Conservation (phyloP, 352 stramenopile genomes). For the Globisporangium mamillatum region DNA sequence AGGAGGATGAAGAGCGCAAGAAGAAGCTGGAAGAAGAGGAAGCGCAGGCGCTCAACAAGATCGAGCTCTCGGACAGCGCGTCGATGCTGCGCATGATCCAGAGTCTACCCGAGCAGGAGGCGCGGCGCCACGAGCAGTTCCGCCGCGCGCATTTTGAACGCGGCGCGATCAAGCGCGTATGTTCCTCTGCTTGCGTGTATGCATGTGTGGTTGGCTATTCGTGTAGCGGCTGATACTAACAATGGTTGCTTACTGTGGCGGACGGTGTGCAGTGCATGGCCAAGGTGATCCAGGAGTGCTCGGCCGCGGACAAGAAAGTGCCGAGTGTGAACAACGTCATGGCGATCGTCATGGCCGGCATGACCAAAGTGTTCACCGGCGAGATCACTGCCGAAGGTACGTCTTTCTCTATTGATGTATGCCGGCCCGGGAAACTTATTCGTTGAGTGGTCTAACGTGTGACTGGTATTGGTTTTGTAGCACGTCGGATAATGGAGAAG, state of each 20-base stretch:
- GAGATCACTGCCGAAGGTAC: constrained; percentile 76
- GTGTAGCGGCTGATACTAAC: background rate
- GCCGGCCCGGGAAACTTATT: background rate
- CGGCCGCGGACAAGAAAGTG: constrained; percentile 41
- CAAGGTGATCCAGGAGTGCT: constrained; percentile 69
- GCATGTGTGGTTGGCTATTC: background rate
- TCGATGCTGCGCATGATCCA: constrained; percentile 80
- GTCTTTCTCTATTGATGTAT: background rate
- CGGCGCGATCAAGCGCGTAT: constrained; percentile 72
- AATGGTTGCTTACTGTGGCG: constrained; percentile 1
- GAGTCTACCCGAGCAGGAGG: constrained; percentile 58
- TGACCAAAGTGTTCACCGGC: constrained; percentile 83
- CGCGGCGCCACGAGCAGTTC: constrained; percentile 76
- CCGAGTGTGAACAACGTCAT: constrained; percentile 81
- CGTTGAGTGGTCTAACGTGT: background rate
- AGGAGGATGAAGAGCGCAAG: constrained; percentile 29
- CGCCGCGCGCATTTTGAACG: constrained; percentile 83
- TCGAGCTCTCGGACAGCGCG: constrained; percentile 51
- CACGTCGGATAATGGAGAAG: constrained; percentile 76
- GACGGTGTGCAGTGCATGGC: constrained; percentile 58
- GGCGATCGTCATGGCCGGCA: constrained; percentile 86
- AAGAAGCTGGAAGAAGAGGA: constrained; percentile 52
- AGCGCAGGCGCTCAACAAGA: constrained; percentile 24
- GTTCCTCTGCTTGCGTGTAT: background rate
- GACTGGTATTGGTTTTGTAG: constrained; percentile 23